A percentile compares a stretch with the other conserved stretches of the same genome.
phyloP scores from a whole-genome alignment of 1,284 basidiomycete species.

The Crocinoboletus sp. region DNA sequence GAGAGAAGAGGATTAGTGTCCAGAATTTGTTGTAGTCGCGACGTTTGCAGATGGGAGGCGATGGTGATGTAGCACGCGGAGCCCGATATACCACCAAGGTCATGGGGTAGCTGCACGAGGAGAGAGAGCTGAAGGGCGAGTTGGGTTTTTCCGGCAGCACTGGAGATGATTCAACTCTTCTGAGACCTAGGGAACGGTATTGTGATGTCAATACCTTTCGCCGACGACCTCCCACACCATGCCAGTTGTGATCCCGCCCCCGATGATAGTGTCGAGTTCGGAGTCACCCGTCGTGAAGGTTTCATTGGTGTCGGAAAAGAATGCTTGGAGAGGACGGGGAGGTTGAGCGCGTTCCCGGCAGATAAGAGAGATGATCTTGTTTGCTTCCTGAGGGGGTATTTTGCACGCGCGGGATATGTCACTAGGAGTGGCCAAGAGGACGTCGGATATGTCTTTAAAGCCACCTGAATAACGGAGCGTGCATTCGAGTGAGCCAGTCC shows the following conservation, averaged over 20 bases:
- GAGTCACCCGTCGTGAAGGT: constrained; percentile 67
- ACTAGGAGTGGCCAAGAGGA: constrained; percentile 43
- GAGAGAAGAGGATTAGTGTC: constrained; percentile 45
- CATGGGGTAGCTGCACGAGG: constrained; percentile 61
- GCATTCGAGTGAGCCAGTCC: neutral
- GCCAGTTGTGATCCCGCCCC: constrained; percentile 71
- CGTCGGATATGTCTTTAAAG: constrained; percentile 42
- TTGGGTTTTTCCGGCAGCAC: constrained; percentile 87
- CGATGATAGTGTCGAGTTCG: constrained; percentile 59
- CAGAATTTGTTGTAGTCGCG: constrained; percentile 56
- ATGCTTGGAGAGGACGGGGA: constrained; percentile 36
- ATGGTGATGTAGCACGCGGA: constrained; percentile 74
- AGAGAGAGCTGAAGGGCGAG: constrained; percentile 76
- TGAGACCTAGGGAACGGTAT: neutral
- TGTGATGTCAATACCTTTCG: constrained; percentile 59
- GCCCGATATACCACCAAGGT: constrained; percentile 49
- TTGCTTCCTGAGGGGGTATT: constrained; percentile 45
- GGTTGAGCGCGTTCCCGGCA: constrained; percentile 37
- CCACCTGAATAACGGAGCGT: constrained; percentile 35
- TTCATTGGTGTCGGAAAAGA: constrained; percentile 35
- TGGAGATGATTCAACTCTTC: constrained; percentile 31
- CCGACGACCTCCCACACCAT: constrained; percentile 83
- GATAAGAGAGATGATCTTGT: constrained; percentile 44
- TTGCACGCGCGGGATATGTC: constrained; percentile 54
- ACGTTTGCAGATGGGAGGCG: constrained; percentile 66